Percentiles rank a stretch among this genome's conserved stretches.
Evolutionary conservation across 1,139 yeast species (phyloP).

Genomic region (Nematodospora anomalae): DNA sequence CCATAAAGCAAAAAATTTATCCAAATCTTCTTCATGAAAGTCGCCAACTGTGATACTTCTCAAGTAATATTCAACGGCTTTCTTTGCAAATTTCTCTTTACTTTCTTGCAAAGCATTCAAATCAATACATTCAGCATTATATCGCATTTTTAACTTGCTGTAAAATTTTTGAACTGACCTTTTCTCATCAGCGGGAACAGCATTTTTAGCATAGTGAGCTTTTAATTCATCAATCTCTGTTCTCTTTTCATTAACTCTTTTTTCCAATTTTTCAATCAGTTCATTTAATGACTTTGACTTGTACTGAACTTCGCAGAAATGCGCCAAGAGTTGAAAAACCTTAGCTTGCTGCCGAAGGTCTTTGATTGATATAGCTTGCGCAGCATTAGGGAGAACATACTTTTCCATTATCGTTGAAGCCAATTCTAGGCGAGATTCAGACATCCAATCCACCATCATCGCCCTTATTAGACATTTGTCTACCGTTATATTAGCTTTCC

Average conservation of each 20-base stretch:
- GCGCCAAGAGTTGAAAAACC: constrained; percentile 62
- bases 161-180: constrained; percentile 53
- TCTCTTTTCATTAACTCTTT: constrained; percentile 37
- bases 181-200: constrained; percentile 44
- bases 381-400: constrained; percentile 51
- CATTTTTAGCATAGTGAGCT: constrained; percentile 38
- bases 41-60: constrained; percentile 49
- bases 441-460: constrained; percentile 67
- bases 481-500: constrained; percentile 24
- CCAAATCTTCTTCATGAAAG: constrained; percentile 60
- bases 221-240: constrained; percentile 52
- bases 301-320: constrained; percentile 72
- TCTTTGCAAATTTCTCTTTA: constrained; percentile 46
- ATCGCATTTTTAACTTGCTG: constrained; percentile 47
- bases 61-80: constrained; percentile 63
- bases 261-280: constrained; percentile 43
- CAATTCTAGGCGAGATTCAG: constrained; percentile 67
- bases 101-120: constrained; percentile 37
- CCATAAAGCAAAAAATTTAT: constrained; percentile 86
- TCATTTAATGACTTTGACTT: constrained; percentile 44
- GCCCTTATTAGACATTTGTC: constrained; percentile 40
- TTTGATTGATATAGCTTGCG: constrained; percentile 19
- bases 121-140: constrained; percentile 50
- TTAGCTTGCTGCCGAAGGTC: constrained; percentile 32
- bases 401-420: constrained; percentile 56